These are phyloP conservation scores for Mortierella sp. DNA, from an alignment of 371 early-diverging fungal genomes.

Conservation along the genomic window DNA sequence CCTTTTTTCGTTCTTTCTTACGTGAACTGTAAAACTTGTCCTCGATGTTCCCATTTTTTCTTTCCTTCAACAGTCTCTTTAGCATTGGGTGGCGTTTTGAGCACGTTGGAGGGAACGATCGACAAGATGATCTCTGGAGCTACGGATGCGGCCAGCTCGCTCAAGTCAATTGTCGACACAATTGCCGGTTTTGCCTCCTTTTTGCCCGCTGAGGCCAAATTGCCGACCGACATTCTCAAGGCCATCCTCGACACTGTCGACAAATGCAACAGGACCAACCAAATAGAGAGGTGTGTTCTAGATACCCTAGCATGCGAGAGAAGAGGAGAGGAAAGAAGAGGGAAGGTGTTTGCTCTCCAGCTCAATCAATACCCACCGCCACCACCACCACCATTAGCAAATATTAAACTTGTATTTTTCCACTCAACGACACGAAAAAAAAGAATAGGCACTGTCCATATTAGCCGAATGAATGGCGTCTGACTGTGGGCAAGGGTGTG, in stretches of 20 bases:
- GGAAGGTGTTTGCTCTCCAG: background rate
- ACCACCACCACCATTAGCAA: background rate
- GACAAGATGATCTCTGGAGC: constrained; percentile 3
- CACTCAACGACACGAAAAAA: too few species aligned
- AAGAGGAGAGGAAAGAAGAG: background rate
- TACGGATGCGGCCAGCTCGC: background rate
- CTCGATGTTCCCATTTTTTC: background rate
- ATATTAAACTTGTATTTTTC: background rate
- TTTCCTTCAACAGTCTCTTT: background rate
- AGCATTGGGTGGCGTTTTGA: background rate
- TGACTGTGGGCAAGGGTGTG: background rate
- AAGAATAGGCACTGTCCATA: too few species aligned
- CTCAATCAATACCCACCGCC: background rate
- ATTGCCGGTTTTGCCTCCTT: background rate
- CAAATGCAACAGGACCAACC: background rate
- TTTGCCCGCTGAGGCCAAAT: background rate
- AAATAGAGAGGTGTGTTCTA: background rate
- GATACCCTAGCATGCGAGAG: background rate
- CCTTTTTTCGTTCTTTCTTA: background rate
- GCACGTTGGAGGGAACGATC: background rate
- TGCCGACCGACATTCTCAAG: constrained; percentile 13
- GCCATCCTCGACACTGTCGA: background rate
- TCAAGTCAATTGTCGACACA: background rate
- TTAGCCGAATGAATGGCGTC: too few species aligned
- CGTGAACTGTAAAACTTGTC: too few species aligned